phyloP scores from a whole-genome alignment of 2,329 filamentous ascomycete genomes.

The Whalleya microplaca region DNA sequence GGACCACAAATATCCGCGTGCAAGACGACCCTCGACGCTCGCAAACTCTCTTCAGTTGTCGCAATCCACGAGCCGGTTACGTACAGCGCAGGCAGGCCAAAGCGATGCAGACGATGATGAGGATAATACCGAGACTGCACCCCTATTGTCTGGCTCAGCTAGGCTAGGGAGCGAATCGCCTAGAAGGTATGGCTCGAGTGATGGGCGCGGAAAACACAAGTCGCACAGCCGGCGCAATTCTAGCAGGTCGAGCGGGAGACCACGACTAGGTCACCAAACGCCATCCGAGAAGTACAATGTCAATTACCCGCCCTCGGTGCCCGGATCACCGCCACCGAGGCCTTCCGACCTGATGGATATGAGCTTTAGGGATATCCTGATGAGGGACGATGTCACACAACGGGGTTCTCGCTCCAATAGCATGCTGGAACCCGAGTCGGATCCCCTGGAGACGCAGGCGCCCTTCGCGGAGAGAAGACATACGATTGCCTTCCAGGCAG shows the following conservation, averaged over 20 bases:
- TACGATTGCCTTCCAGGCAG: slow-evolving; percentile 65
- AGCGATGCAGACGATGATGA: slow-evolving; percentile 47
- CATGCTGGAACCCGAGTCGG: slow-evolving; percentile 25
- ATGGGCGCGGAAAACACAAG: slow-evolving; percentile 39
- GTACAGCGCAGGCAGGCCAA: slow-evolving; percentile 17
- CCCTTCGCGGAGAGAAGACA: slow-evolving; percentile 54
- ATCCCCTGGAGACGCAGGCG: slow-evolving; percentile 38
- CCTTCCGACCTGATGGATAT: slow-evolving; percentile 54
- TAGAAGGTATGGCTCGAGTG: slow-evolving; percentile 48
- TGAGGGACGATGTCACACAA: slow-evolving; percentile 64
- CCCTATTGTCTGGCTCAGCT: slow-evolving; percentile 53
- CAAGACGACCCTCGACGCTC: slow-evolving; percentile 61
- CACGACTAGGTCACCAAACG: slow-evolving; percentile 34
- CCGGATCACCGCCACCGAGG: slow-evolving; percentile 61
- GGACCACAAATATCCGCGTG: slow-evolving; percentile 52
- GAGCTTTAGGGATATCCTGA: slow-evolving; percentile 71
- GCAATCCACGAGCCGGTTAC: slow-evolving; percentile 35
- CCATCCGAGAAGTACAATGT: slow-evolving; percentile 59
- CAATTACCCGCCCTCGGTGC: slow-evolving; percentile 71
- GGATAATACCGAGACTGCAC: slow-evolving; percentile 55
- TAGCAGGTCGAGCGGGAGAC: slow-evolving; percentile 52
- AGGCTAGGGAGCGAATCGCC: slow-evolving; percentile 39
- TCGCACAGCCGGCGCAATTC: slow-evolving; percentile 50
- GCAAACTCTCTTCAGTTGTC: slow-evolving; percentile 42
- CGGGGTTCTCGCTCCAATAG: slow-evolving; percentile 24